Evolutionary conservation across 2,329 filamentous ascomycete species (phyloP).

Genomic region (Trichoderma arundinaceum): DNA sequence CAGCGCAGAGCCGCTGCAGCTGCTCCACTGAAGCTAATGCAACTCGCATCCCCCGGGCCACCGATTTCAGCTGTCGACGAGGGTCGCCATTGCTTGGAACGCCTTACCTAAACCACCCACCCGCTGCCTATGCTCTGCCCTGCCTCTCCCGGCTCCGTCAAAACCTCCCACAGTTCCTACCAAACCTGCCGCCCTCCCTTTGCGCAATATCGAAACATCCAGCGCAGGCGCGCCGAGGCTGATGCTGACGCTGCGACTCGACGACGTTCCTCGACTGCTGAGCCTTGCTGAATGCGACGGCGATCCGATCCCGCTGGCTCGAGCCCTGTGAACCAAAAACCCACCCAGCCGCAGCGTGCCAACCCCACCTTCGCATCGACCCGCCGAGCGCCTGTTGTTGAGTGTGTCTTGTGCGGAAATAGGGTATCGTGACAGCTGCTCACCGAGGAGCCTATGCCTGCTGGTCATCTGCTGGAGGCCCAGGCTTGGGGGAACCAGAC

Average conservation of each 20-base stretch:
- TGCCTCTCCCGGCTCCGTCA: constrained; percentile 12
- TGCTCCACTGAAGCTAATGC: constrained; percentile 31
- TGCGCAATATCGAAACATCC: constrained; percentile 15
- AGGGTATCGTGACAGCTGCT: constrained; percentile 19
- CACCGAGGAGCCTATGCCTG: constrained; percentile 28
- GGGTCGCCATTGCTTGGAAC: constrained; percentile 26
- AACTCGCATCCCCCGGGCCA: constrained; percentile 12
- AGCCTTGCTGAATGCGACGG: constrained; percentile 24
- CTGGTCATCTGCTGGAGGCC: constrained; percentile 28
- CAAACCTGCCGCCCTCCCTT: background rate
- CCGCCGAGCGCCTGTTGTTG: constrained; percentile 25
- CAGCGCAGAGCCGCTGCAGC: constrained; percentile 29
- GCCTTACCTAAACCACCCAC: constrained; percentile 30
- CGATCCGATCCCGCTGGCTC: constrained; percentile 30
- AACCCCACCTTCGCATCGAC: constrained; percentile 32
- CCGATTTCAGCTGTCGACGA: constrained; percentile 28
- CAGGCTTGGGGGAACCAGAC: constrained; percentile 20
- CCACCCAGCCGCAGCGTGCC: constrained; percentile 22
- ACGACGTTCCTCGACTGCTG: background rate
- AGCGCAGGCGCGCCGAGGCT: constrained; percentile 29
- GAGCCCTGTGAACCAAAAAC: constrained; percentile 25
- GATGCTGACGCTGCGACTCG: constrained; percentile 13
- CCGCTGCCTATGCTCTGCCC: background rate
- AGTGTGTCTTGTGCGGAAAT: constrained; percentile 18
- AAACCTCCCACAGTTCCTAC: constrained; percentile 5